phyloP scores from a whole-genome alignment of 2,329 filamentous ascomycete genomes.

The Colletotrichum cereale region DNA sequence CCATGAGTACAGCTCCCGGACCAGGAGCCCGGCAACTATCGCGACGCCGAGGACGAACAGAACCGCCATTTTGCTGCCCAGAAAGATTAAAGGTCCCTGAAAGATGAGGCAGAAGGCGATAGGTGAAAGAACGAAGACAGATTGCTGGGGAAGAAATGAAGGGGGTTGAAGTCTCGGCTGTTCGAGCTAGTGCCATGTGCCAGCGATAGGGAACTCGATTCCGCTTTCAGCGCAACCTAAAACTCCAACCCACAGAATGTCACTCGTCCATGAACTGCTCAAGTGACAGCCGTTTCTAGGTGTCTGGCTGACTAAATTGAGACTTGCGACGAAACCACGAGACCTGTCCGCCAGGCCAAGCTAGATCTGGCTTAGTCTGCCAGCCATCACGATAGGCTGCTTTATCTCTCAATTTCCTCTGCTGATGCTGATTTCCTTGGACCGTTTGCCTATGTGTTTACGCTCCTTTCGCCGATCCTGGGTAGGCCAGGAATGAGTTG shows the following conservation, averaged over 20 bases:
- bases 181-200: constrained; percentile 21
- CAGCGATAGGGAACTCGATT: constrained; percentile 19
- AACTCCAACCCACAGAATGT: not conserved
- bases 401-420: not conserved
- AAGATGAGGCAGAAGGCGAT: not conserved
- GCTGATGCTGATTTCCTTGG: not conserved
- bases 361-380: not conserved
- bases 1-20: constrained; percentile 41
- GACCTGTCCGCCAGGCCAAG: constrained; percentile 4
- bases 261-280: not conserved
- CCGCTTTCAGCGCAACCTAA: constrained; percentile 20
- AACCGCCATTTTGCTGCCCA: not conserved
- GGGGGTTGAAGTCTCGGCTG: constrained; percentile 30
- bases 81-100: not conserved
- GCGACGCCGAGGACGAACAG: not conserved
- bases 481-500: not conserved
- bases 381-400: not conserved
- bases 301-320: constrained; percentile 7
- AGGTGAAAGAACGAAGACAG: not conserved
- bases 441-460: not conserved
- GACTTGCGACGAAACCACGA: constrained; percentile 1
- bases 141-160: not conserved
- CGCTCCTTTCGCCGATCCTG: not conserved
- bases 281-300: constrained; percentile 7
- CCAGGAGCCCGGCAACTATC: constrained; percentile 8